Percentiles rank a stretch among this genome's conserved stretches.
Evolutionary conservation across 208 protist genomes (phyloP).

Genomic region (Trypanosoma brucei): DNA sequence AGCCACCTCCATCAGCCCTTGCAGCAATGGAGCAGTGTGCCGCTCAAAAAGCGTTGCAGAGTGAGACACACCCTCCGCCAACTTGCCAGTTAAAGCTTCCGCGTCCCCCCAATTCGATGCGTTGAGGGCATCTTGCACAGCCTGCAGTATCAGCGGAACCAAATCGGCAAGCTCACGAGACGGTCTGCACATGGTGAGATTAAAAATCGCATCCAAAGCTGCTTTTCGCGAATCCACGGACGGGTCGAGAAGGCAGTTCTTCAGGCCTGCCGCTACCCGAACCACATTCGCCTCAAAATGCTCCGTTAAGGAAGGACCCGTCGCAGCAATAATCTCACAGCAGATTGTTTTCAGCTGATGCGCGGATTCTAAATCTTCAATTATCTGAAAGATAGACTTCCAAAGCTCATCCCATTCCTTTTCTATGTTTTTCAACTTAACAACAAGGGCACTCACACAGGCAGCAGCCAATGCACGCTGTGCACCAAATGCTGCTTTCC

Average conservation of each 20-base stretch:
- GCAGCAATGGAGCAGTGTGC: conserved; percentile 43
- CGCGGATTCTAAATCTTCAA: conserved; percentile 38
- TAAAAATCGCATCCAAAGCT: conserved; percentile 60
- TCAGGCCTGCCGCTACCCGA: conserved; percentile 40
- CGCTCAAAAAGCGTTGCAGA: conserved; percentile 49
- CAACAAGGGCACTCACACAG: conserved; percentile 70
- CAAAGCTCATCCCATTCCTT: conserved; percentile 76
- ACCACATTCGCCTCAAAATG: conserved; percentile 50
- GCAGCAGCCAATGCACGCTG: conserved; percentile 59
- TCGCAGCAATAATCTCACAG: conserved; percentile 72
- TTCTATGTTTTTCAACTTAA: conserved; percentile 50
- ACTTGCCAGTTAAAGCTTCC: conserved; percentile 40
- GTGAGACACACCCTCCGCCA: conserved; percentile 53
- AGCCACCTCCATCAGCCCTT: conserved; percentile 72
- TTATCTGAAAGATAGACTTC: conserved; percentile 61
- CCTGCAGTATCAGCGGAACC: conserved; percentile 60
- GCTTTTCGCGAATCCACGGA: conserved; percentile 38
- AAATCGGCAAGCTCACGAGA: conserved; percentile 35
- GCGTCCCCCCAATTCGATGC: conserved; percentile 55
- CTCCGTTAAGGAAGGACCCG: conserved; percentile 33
- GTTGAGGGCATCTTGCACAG: conserved; percentile 62
- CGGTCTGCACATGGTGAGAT: conserved; percentile 39
- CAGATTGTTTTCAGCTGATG: conserved; percentile 59
- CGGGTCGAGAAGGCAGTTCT: conserved; percentile 41
- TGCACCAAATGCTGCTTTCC: conserved; percentile 38